phyloP scores from a whole-genome alignment of 306 rosid genomes.

The Vigna mungo region DNA sequence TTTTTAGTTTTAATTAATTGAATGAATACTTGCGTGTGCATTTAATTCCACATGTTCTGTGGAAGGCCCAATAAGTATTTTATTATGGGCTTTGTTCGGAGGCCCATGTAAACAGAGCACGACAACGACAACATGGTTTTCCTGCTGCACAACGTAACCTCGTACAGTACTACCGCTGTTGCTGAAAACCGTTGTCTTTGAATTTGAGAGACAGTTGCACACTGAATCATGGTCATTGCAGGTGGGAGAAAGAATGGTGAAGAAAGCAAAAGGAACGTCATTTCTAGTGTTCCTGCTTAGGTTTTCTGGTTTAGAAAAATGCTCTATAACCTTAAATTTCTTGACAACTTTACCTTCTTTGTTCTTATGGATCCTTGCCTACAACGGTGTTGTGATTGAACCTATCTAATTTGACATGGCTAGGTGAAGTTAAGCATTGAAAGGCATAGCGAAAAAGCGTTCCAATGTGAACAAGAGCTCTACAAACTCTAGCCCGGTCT shows the following conservation, averaged over 20 bases:
- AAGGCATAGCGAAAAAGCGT: slow-evolving; percentile 75
- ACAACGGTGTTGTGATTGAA: slow-evolving; percentile 8
- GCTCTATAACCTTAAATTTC: background rate
- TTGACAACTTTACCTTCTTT: no score
- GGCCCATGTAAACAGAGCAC: background rate
- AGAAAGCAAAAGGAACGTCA: slow-evolving; percentile 68
- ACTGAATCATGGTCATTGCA: background rate
- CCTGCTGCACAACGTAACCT: background rate
- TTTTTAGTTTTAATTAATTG: no score
- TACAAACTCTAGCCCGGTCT: slow-evolving; percentile 49
- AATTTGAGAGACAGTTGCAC: background rate
- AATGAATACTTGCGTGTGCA: no score
- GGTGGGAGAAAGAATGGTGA: slow-evolving; percentile 63
- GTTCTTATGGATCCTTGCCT: background rate
- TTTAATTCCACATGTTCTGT: no score
- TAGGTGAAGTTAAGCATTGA: slow-evolving; percentile 81
- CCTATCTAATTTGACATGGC: slow-evolving; percentile 9
- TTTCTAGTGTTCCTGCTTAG: background rate
- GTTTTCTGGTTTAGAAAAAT: no score
- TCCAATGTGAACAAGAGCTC: slow-evolving; percentile 65
- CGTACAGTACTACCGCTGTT: background rate
- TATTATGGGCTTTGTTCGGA: background rate
- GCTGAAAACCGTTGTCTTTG: slow-evolving; percentile 5
- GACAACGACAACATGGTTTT: background rate
- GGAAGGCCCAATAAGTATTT: background rate